phyloP scores from a whole-genome alignment of 1,139 yeast species.

The Saccharomyces hybrid region DNA sequence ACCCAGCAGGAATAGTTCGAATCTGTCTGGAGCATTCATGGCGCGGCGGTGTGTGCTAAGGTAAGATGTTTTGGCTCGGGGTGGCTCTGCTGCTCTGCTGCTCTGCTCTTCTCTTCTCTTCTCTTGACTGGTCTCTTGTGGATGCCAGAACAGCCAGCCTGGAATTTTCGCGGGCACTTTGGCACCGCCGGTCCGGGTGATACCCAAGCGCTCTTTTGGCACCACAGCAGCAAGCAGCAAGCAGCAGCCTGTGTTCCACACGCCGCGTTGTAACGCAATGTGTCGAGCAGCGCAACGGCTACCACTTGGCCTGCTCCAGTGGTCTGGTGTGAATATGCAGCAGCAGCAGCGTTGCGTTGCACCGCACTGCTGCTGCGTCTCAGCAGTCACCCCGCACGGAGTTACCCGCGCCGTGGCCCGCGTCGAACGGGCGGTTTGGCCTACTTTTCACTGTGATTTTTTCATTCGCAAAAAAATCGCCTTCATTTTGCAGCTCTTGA shows the following conservation, averaged over 20 bases:
- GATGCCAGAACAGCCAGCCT: not conserved
- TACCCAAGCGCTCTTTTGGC: too few species aligned
- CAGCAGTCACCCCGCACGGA: too few species aligned
- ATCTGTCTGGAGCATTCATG: conserved; percentile 99
- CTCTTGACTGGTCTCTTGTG: not conserved
- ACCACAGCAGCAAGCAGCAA: too few species aligned
- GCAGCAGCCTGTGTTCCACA: too few species aligned
- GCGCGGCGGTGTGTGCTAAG: not conserved
- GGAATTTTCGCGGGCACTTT: not conserved
- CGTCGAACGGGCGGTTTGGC: too few species aligned
- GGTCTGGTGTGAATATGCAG: too few species aligned
- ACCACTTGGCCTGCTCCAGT: too few species aligned
- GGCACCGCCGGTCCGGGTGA: not conserved
- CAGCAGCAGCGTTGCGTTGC: too few species aligned
- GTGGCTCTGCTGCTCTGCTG: not conserved
- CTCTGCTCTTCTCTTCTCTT: not conserved
- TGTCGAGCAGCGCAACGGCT: too few species aligned
- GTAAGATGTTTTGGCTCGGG: not conserved
- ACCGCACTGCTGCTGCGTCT: not conserved
- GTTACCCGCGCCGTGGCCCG: not conserved
- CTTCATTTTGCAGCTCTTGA: not conserved
- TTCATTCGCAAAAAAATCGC: not conserved
- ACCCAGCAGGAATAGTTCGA: conserved; percentile 90
- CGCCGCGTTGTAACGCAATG: too few species aligned
- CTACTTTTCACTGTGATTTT: not conserved